Conservation (phyloP, 441 rosid genomes). For the Pelargonium fulgidum region DNA sequence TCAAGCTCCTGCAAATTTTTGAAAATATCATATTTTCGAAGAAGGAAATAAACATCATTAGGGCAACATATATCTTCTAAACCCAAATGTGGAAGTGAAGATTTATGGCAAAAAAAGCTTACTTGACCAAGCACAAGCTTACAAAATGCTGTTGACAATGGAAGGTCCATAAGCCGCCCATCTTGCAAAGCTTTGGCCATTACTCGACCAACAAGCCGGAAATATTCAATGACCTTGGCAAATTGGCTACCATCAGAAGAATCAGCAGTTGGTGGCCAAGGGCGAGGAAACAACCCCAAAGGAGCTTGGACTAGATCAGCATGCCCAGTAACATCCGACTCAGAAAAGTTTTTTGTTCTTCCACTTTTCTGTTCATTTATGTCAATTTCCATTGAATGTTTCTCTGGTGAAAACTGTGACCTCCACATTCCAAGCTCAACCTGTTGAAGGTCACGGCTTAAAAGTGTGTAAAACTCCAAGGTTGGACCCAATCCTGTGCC, state of each 20-base stretch:
- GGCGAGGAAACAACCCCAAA: conserved; percentile 88
- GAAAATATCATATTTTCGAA: neutral
- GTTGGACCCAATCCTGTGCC: conserved; percentile 99
- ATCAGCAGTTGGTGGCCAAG: conserved; percentile 78
- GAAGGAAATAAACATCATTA: neutral
- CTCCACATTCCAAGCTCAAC: conserved; percentile 92
- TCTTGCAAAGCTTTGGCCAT: conserved; percentile 99
- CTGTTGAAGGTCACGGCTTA: conserved; percentile 93
- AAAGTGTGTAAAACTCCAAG: conserved; percentile 90
- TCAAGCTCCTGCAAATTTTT: conserved; percentile 79
- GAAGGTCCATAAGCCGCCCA: conserved; percentile 90
- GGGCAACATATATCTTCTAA: neutral
- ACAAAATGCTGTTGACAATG: conserved; percentile 74
- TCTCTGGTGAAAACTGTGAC: conserved; percentile 49
- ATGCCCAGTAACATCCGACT: conserved; percentile 22
- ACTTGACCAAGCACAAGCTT: conserved; percentile 93
- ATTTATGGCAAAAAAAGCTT: conserved; percentile 24
- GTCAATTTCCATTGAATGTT: conserved; percentile 51
- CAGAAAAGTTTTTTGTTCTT: conserved; percentile 23
- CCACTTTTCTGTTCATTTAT: conserved; percentile 43
- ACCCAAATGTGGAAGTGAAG: neutral
- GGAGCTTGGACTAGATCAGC: conserved; percentile 63
- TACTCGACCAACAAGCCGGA: conserved; percentile 91
- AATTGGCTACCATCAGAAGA: conserved; percentile 70
- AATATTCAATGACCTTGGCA: conserved; percentile 67